phyloP scores from a whole-genome alignment of 495 filamentous ascomycete species.

The Aspergillus affinis region DNA sequence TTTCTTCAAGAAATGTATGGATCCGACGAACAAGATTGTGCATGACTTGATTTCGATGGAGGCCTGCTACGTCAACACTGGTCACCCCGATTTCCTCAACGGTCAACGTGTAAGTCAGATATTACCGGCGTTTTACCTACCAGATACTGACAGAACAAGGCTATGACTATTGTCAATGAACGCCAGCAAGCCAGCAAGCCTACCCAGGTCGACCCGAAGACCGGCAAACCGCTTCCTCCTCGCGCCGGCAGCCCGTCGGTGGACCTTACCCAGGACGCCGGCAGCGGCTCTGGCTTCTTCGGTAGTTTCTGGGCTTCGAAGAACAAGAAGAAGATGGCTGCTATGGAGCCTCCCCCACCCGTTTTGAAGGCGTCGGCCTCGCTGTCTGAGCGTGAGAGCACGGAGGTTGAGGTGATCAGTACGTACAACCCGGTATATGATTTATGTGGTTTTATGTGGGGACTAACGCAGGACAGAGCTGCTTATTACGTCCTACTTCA shows the following conservation, averaged over 20 bases:
- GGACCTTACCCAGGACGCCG: slow-evolving; percentile 54
- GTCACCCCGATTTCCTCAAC: slow-evolving; percentile 96
- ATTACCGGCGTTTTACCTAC: background rate
- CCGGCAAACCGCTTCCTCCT: slow-evolving; percentile 86
- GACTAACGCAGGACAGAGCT: slow-evolving; percentile 60
- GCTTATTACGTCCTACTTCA: slow-evolving; percentile 94
- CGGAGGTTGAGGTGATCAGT: slow-evolving; percentile 99
- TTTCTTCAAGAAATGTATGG: slow-evolving; percentile 98
- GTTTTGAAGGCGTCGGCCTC: slow-evolving; percentile 91
- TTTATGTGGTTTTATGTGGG: no score
- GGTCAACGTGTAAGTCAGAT: slow-evolving; percentile 69
- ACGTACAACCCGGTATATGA: slow-evolving; percentile 39
- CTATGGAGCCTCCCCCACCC: slow-evolving; percentile 94
- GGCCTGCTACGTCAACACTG: slow-evolving; percentile 96
- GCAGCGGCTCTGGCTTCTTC: slow-evolving; percentile 78
- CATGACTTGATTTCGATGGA: slow-evolving; percentile 93
- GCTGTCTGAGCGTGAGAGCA: slow-evolving; percentile 84
- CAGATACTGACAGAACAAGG: slow-evolving; percentile 49
- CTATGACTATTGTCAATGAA: slow-evolving; percentile 97
- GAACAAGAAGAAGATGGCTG: slow-evolving; percentile 99
- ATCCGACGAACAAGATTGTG: slow-evolving; percentile 96
- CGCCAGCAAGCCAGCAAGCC: slow-evolving; percentile 76
- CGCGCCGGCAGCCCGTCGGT: slow-evolving; percentile 68
- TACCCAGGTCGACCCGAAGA: slow-evolving; percentile 98
- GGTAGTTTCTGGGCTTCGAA: slow-evolving; percentile 96